Base-by-base conservation (phyloP, 2,329 filamentous ascomycete species). In the Ophiostoma populinum region DNA sequence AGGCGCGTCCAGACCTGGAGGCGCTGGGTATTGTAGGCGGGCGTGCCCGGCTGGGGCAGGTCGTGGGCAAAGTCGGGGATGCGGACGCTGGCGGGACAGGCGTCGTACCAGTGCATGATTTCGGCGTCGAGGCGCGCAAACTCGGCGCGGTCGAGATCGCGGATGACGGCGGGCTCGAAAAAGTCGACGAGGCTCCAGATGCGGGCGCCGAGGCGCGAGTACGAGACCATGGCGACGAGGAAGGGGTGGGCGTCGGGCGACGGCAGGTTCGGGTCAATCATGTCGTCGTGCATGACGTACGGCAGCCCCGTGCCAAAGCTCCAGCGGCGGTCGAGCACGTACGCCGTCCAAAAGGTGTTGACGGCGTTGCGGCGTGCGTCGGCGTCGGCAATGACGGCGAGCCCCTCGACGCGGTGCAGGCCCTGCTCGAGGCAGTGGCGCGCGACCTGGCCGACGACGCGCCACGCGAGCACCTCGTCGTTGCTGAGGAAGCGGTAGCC, bases 391-490 rank as follows among this genome's bases (percentile, higher is more conserved):
- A 59, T 57, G 28, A 58, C 53, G 8, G 51, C 42, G 24, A 64
- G 49, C 15, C 56, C 64, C 6, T 58, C 44, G 92, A 11, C 57
- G 1, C 61, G 51, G 38, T 67, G 62, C 0, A 67, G 51, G 0
- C 63, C 63, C 27, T 65, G 55, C 36, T 64, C 62, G 11, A 66
- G 51, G 3, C 56, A 54, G 19, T 61, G 57, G 3, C 63, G 55
- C 11, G 79, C 72, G 4, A 85, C 80, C 42, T 92, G 67, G 2
- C 86, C 86, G 50, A 92, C 86, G 29, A 90, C 66, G 10, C 86
- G 72, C 77, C 87, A 94, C 0, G 83, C 80, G 35, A 90, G 66
- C 3, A 79, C 67, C 52, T 94, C 86, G 43, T 93, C 81, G 46
- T 87, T 85, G 25, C 72, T 74, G 34, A 92, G 72, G 49, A 92